Conservation (phyloP, 768 basidiomycete species). For the Daedalea quercina region DNA sequence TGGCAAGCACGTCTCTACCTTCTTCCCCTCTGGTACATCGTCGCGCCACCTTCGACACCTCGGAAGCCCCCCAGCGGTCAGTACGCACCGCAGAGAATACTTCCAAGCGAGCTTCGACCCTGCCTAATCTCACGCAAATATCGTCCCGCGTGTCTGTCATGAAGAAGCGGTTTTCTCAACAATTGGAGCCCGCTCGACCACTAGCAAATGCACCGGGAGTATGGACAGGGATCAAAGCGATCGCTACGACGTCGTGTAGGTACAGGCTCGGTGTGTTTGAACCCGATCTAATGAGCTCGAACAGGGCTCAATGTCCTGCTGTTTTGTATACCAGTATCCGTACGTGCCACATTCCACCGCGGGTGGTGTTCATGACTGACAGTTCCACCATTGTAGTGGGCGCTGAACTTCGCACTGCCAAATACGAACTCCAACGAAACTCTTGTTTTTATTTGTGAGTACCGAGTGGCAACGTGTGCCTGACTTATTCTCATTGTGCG, state of each 20-base stretch:
- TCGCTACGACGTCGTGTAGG: constrained; percentile 54
- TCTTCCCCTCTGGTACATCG: not conserved
- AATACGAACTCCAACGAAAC: constrained; percentile 38
- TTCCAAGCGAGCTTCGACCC: not conserved
- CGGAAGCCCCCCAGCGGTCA: not conserved
- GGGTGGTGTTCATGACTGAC: not conserved
- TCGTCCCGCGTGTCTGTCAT: not conserved
- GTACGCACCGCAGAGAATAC: not conserved
- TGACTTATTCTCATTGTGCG: not conserved
- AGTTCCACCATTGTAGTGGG: constrained; percentile 47
- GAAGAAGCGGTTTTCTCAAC: not conserved
- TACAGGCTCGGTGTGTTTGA: not conserved
- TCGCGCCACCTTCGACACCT: constrained; percentile 3
- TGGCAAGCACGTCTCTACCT: constrained; percentile 3
- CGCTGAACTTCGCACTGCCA: constrained; percentile 53
- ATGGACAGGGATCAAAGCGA: constrained; percentile 42
- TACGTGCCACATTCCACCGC: constrained; percentile 22
- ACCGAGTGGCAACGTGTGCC: no score
- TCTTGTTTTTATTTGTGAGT: constrained; percentile 62
- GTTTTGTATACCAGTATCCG: constrained; percentile 67
- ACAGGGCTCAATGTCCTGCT: constrained; percentile 68
- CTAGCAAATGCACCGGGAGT: constrained; percentile 40
- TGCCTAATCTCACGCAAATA: not conserved
- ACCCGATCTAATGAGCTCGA: not conserved
- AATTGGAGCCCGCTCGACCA: constrained; percentile 11